These are phyloP conservation scores for Barbatosphaeria neglecta DNA, from an alignment of 495 filamentous ascomycete genomes.

Conservation along the genomic window DNA sequence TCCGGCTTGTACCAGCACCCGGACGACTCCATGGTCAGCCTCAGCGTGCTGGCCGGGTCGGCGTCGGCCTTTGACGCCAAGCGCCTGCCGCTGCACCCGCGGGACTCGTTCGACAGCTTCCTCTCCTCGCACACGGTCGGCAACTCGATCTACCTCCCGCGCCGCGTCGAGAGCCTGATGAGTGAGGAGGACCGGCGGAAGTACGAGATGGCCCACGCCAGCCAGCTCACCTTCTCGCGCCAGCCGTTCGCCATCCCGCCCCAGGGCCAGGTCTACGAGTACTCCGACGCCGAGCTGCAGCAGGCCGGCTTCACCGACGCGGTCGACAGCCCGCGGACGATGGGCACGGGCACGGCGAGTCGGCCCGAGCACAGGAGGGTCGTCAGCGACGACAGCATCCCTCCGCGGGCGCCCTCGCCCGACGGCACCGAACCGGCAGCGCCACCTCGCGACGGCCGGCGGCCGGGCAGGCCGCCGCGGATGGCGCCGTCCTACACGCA, in stretches of 20 bases:
- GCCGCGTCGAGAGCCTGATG: constrained; percentile 74
- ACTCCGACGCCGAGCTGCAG: constrained; percentile 36
- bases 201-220: constrained; percentile 55
- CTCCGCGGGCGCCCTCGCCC: constrained; percentile 1
- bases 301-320: constrained; percentile 33
- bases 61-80: constrained; percentile 7
- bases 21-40: constrained; percentile 48
- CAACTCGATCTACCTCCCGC: constrained; percentile 60
- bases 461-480: constrained; percentile 8
- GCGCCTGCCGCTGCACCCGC: constrained; percentile 37
- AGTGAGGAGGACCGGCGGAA: constrained; percentile 64
- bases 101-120: constrained; percentile 62
- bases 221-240: constrained; percentile 36
- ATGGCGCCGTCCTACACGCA: constrained; percentile 4
- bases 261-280: constrained; percentile 39
- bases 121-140: constrained; percentile 46
- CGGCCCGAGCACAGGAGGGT: constrained; percentile 14
- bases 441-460: constrained; percentile 2
- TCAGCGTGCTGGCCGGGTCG: constrained; percentile 23
- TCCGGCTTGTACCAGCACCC: constrained; percentile 52
- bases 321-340: constrained; percentile 1
- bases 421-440: no score
- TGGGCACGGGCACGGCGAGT: constrained; percentile 3
- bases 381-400: constrained; percentile 19
- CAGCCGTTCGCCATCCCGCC: constrained; percentile 40